These are phyloP conservation scores for Friedmanniomyces endolithicus DNA, from an alignment of 495 filamentous ascomycete species.

Conservation along the genomic window DNA sequence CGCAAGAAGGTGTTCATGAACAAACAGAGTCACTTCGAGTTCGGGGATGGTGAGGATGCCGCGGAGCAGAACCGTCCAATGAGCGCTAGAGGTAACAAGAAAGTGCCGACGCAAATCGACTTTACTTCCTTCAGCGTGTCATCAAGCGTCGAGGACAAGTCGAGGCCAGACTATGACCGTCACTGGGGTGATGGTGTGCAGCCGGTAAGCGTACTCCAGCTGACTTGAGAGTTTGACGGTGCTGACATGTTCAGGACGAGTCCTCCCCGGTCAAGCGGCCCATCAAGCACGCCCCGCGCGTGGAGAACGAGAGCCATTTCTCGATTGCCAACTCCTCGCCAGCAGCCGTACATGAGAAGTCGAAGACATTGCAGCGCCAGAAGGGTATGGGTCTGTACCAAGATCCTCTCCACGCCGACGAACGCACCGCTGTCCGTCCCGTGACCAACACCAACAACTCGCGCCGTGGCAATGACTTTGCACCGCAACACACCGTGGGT, in stretches of 20 bases:
- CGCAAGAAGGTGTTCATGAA: conserved; percentile 51
- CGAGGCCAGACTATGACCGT: conserved; percentile 42
- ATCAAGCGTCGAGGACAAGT: conserved; percentile 45
- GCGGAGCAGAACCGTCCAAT: conserved; percentile 29
- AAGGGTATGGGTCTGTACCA: conserved; percentile 62
- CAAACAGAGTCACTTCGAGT: conserved; percentile 80
- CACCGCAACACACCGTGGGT: conserved; percentile 54
- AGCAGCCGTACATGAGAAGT: conserved; percentile 23
- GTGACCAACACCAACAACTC: conserved; percentile 55
- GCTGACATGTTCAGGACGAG: conserved; percentile 19
- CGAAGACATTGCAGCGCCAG: conserved; percentile 34
- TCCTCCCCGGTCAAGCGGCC: conserved; percentile 33
- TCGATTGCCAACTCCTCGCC: conserved; percentile 49
- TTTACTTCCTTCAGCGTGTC: conserved; percentile 81
- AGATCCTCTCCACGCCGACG: conserved; percentile 53
- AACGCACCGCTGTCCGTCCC: conserved; percentile 23
- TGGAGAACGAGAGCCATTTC: conserved; percentile 70
- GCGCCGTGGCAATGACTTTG: conserved; percentile 60
- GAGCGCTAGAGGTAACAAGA: conserved; percentile 44
- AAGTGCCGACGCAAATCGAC: conserved; percentile 49
- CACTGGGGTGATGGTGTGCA: conserved; percentile 65
- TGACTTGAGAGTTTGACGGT: neutral
- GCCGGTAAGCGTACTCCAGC: conserved; percentile 31
- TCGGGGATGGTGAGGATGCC: conserved; percentile 51
- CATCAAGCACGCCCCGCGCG: conserved; percentile 53